phyloP scores from a whole-genome alignment of 2,329 filamentous ascomycete genomes.

The Trichoderma brevicompactum region DNA sequence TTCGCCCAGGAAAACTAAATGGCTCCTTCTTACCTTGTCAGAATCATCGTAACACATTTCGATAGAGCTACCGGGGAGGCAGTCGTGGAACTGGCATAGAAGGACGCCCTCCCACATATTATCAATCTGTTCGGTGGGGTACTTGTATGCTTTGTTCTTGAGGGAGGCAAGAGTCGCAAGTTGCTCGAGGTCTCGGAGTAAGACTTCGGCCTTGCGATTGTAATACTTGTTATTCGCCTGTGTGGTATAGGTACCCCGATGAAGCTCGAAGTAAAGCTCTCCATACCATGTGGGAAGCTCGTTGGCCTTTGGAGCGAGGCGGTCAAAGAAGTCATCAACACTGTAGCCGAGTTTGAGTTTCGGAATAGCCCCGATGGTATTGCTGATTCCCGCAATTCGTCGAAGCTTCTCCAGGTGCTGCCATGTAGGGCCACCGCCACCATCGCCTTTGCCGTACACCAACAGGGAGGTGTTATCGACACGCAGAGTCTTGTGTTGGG shows the following conservation, averaged over 20 bases:
- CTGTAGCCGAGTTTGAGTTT: constrained; percentile 86
- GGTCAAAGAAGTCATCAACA: constrained; percentile 93
- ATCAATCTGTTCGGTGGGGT: constrained; percentile 93
- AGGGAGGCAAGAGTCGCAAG: constrained; percentile 85
- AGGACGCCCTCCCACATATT: constrained; percentile 93
- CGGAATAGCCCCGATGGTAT: constrained; percentile 78
- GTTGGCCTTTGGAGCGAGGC: constrained; percentile 76
- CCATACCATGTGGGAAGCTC: constrained; percentile 95
- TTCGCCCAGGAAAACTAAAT: background rate
- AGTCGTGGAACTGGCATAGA: constrained; percentile 97
- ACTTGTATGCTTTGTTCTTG: constrained; percentile 73
- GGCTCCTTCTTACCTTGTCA: constrained; percentile 61
- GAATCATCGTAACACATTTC: constrained; percentile 99
- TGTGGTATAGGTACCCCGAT: constrained; percentile 95
- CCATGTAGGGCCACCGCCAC: constrained; percentile 92
- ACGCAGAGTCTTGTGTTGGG: constrained; percentile 93
- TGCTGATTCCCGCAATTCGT: constrained; percentile 87
- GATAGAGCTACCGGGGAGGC: constrained; percentile 90
- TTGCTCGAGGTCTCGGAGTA: constrained; percentile 86
- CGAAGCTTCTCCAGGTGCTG: constrained; percentile 94
- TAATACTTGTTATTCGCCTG: constrained; percentile 97
- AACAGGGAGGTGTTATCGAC: constrained; percentile 88
- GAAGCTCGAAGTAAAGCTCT: constrained; percentile 96
- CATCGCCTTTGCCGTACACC: constrained; percentile 95
- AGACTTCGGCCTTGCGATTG: constrained; percentile 82